These are phyloP conservation scores for Kernera saxatilis DNA, from an alignment of 345 rosid genomes.

Conservation along the genomic window DNA sequence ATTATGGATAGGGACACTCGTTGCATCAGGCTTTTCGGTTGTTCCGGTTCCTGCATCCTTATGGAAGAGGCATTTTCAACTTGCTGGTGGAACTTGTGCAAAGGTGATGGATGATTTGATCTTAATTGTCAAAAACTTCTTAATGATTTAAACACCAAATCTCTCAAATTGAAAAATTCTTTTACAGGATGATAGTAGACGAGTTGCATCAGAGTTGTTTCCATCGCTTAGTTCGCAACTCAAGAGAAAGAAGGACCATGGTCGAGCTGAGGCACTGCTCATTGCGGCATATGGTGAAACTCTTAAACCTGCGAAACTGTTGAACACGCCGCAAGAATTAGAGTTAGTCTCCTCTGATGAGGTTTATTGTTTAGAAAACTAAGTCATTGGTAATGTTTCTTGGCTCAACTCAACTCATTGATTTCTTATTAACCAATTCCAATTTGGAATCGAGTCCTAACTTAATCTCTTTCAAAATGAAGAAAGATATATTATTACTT, in stretches of 20 bases:
- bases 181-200: constrained; percentile 79
- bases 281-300: constrained; percentile 81
- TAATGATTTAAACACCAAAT: background rate
- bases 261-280: constrained; percentile 90
- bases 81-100: constrained; percentile 41
- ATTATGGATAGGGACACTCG: constrained; percentile 82
- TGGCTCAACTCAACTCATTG: background rate
- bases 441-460: background rate
- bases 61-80: constrained; percentile 73
- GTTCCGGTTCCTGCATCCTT: constrained; percentile 64
- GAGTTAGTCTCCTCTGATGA: constrained; percentile 19
- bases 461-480: no score
- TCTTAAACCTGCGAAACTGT: constrained; percentile 29
- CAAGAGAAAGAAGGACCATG: constrained; percentile 79
- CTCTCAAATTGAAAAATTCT: background rate
- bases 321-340: constrained; percentile 22
- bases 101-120: constrained; percentile 44
- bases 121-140: background rate
- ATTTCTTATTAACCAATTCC: background rate
- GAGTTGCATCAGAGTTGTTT: constrained; percentile 64
- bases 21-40: constrained; percentile 82
- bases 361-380: constrained; percentile 8
- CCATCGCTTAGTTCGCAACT: constrained; percentile 59
- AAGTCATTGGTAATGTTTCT: constrained; percentile 2
- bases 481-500: no score